These are phyloP conservation scores for Pseudonectria foliicola DNA, from an alignment of 2,329 filamentous ascomycete species.

Conservation along the genomic window DNA sequence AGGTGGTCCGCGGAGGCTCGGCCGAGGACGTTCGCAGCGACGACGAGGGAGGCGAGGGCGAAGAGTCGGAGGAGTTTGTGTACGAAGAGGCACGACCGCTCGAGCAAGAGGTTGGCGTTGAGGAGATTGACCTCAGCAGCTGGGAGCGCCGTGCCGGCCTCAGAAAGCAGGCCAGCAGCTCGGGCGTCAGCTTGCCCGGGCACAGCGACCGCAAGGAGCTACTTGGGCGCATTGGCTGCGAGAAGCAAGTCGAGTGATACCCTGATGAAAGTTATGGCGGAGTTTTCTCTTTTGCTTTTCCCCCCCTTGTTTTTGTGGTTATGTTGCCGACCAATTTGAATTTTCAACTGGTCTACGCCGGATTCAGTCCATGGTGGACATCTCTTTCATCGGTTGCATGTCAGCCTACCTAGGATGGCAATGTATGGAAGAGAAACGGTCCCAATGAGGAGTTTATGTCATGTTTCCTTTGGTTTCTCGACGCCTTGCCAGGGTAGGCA, in stretches of 20 bases:
- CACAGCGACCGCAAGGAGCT: constrained; percentile 75
- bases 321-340: neutral
- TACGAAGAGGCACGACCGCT: constrained; percentile 51
- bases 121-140: constrained; percentile 59
- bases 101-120: constrained; percentile 71
- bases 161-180: constrained; percentile 46
- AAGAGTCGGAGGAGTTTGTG: constrained; percentile 46
- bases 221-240: constrained; percentile 74
- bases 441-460: too few species aligned
- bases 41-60: constrained; percentile 59
- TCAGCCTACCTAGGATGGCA: too few species aligned
- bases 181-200: constrained; percentile 59
- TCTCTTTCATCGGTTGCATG: neutral
- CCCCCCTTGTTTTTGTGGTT: constrained; percentile 7
- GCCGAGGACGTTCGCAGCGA: constrained; percentile 87
- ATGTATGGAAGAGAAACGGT: too few species aligned
- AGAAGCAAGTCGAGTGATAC: constrained; percentile 56
- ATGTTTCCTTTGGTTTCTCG: too few species aligned
- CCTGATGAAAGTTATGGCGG: constrained; percentile 5
- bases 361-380: constrained; percentile 1
- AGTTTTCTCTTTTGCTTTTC: constrained; percentile 7
- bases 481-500: too few species aligned
- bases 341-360: constrained; percentile 1
- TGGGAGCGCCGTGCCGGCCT: constrained; percentile 52
- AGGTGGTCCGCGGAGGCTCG: constrained; percentile 66